Percentiles rank a stretch among this genome's conserved stretches.
phyloP scores from a whole-genome alignment of 495 filamentous ascomycete genomes.

The Wilcoxina mikolae region DNA sequence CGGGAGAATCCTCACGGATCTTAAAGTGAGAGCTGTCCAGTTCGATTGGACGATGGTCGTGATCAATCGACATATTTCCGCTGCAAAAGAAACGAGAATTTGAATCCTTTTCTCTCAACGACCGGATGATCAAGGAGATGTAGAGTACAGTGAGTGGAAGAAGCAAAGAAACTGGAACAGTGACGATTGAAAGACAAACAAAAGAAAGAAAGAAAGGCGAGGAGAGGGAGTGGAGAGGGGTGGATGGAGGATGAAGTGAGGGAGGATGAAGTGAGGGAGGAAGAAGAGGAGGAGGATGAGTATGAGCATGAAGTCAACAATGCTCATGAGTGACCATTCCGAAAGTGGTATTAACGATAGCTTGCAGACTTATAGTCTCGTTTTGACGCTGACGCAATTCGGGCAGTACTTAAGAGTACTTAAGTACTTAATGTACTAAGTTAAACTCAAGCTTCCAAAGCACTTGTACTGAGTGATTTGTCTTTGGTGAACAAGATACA shows the following conservation, averaged over 20 bases:
- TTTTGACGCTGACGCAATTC: too few relatives aligned
- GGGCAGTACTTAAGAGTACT: too few relatives aligned
- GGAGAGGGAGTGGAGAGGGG: not conserved
- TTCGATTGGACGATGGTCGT: not conserved
- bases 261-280: not conserved
- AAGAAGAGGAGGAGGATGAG: not conserved
- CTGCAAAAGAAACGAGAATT: not conserved
- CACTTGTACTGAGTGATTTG: too few relatives aligned
- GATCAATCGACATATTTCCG: conserved; percentile 3
- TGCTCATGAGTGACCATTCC: too few relatives aligned
- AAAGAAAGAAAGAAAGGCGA: not conserved
- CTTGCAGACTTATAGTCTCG: too few relatives aligned
- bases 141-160: not conserved
- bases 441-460: too few relatives aligned
- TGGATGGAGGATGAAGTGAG: not conserved
- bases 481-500: too few relatives aligned
- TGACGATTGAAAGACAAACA: not conserved
- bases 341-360: too few relatives aligned
- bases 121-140: not conserved
- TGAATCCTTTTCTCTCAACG: not conserved
- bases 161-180: conserved; percentile 1
- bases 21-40: not conserved
- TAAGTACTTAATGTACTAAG: too few relatives aligned
- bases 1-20: conserved; percentile 8
- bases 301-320: not conserved